These are phyloP conservation scores for Podaxis sp. DNA, from an alignment of 768 basidiomycete genomes.

Conservation along the genomic window DNA sequence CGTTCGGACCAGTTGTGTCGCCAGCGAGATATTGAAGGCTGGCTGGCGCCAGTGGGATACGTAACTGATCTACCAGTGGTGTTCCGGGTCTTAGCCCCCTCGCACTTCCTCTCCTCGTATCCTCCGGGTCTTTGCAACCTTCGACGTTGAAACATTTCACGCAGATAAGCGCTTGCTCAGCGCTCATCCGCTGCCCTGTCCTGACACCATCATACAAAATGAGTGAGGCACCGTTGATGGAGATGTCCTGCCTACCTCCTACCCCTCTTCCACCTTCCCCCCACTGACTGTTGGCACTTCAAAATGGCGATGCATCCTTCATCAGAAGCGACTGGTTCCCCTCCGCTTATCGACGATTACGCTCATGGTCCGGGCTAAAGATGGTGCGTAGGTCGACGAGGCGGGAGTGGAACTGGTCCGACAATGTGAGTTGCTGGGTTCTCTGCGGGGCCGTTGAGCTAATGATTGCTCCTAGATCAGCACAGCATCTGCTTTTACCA, in stretches of 20 bases:
- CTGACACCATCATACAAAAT: background rate
- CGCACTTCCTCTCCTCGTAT: no score
- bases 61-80: no score
- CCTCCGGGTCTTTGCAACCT: no score
- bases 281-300: background rate
- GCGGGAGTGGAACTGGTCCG: background rate
- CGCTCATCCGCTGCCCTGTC: background rate
- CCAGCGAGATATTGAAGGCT: no score
- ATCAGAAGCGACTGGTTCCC: background rate
- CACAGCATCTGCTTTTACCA: background rate
- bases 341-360: background rate
- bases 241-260: background rate
- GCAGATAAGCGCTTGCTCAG: background rate
- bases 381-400: background rate
- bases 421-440: background rate
- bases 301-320: slow-evolving; percentile 1
- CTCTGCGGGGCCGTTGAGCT: background rate
- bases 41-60: no score
- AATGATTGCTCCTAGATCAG: background rate
- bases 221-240: background rate
- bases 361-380: background rate
- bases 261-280: background rate
- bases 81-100: no score
- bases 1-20: no score
- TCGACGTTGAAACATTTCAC: no score